phyloP scores from a whole-genome alignment of 106 monocot genomes.

The Dactylorhiza incarnata region DNA sequence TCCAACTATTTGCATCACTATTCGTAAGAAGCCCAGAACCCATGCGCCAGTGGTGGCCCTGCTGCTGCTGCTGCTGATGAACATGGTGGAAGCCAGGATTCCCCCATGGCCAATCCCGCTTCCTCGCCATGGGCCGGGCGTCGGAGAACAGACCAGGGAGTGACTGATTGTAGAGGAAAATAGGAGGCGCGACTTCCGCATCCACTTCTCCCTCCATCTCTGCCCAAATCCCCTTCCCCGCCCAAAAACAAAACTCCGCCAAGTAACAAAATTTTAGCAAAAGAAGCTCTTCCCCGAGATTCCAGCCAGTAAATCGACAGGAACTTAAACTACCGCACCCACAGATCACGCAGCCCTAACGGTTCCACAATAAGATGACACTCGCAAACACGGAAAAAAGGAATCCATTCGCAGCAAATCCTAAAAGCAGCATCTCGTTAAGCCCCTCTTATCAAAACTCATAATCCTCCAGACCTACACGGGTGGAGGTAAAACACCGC shows the following conservation, averaged over 20 bases:
- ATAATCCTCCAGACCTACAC: neutral
- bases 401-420: neutral
- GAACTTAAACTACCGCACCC: neutral
- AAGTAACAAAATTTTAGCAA: neutral
- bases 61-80: conserved; percentile 8
- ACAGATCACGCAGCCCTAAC: conserved; percentile 5
- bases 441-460: neutral
- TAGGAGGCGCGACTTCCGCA: conserved; percentile 43
- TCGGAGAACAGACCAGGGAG: conserved; percentile 35
- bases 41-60: conserved; percentile 13
- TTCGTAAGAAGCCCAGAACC: neutral
- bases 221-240: neutral
- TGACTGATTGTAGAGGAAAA: conserved; percentile 32
- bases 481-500: neutral
- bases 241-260: neutral
- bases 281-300: neutral
- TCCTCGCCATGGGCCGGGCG: conserved; percentile 17
- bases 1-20: conserved; percentile 30
- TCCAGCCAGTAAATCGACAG: neutral
- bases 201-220: conserved; percentile 49
- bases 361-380: neutral
- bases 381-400: neutral
- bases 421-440: neutral
- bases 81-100: conserved; percentile 11
- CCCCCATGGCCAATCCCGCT: conserved; percentile 48